Evolutionary conservation across 192 early-diverging fungal species (phyloP).

Genomic region (Obelidium mucronatum): DNA sequence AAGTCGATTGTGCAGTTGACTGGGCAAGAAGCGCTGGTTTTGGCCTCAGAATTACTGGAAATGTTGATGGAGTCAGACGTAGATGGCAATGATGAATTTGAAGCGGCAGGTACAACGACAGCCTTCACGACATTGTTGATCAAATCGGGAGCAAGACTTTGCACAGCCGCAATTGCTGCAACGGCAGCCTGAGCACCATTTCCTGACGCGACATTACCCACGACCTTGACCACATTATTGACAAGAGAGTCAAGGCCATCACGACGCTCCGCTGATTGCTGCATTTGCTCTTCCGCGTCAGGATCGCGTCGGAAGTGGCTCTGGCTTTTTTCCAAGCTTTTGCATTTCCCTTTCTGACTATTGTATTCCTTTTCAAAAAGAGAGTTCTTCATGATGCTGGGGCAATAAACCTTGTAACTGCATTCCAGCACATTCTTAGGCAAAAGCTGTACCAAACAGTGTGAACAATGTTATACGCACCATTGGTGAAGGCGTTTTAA

Average conservation of each 20-base stretch:
- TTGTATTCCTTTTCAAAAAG: neutral
- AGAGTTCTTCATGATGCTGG: neutral
- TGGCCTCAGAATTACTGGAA: too few species aligned
- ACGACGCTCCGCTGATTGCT: neutral
- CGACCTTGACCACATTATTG: neutral
- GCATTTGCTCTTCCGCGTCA: neutral
- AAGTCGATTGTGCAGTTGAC: neutral
- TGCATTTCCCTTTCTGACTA: neutral
- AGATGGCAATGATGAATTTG: neutral
- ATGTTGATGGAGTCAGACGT: neutral
- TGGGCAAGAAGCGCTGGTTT: neutral
- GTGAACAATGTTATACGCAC: neutral
- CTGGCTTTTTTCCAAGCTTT: neutral
- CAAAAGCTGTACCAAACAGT: neutral
- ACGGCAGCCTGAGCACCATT: neutral
- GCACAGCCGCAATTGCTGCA: neutral
- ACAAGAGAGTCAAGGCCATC: neutral
- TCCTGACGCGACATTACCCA: neutral
- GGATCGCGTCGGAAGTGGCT: neutral
- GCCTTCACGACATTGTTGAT: too few species aligned
- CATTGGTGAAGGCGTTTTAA: neutral
- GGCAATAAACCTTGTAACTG: neutral
- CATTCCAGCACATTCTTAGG: too few species aligned
- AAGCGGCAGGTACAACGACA: neutral
- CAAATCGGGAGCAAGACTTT: neutral